These are phyloP conservation scores for Moesziomyces globuligerus DNA, from an alignment of 1,284 basidiomycete genomes.

Conservation along the genomic window DNA sequence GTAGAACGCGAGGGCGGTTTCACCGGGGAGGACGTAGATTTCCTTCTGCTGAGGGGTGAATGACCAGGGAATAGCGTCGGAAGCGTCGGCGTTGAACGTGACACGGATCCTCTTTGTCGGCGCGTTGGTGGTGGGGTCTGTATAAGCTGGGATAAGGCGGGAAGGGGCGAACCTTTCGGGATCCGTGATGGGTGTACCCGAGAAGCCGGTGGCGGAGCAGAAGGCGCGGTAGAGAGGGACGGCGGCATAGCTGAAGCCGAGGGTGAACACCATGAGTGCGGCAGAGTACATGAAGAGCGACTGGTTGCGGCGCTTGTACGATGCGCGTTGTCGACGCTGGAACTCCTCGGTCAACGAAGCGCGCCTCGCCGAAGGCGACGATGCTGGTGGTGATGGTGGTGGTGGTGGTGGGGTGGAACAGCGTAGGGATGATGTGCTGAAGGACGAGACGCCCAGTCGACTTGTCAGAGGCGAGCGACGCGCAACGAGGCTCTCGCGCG, in stretches of 20 bases:
- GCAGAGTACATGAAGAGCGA: slow-evolving; percentile 81
- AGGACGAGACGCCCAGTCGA: slow-evolving; percentile 9
- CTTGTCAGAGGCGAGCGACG: background rate
- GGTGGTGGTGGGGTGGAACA: slow-evolving; percentile 9
- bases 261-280: slow-evolving; percentile 81
- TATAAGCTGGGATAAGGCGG: slow-evolving; percentile 48
- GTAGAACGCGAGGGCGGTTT: slow-evolving; percentile 96
- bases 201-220: slow-evolving; percentile 96
- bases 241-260: slow-evolving; percentile 91
- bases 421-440: slow-evolving; percentile 13
- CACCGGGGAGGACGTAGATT: slow-evolving; percentile 91
- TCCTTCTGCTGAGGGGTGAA: slow-evolving; percentile 91
- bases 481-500: slow-evolving; percentile 17
- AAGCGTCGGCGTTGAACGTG: slow-evolving; percentile 91
- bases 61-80: slow-evolving; percentile 89
- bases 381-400: background rate
- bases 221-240: slow-evolving; percentile 97
- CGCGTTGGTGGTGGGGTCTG: slow-evolving; percentile 68
- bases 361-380: slow-evolving; percentile 7
- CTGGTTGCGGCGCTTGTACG: slow-evolving; percentile 71
- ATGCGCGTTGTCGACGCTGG: slow-evolving; percentile 34
- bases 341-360: slow-evolving; percentile 32
- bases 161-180: slow-evolving; percentile 54
- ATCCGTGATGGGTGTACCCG: slow-evolving; percentile 86
- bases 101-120: slow-evolving; percentile 77